phyloP scores from a whole-genome alignment of 2,329 filamentous ascomycete species.

The Fusarium mundagurra region DNA sequence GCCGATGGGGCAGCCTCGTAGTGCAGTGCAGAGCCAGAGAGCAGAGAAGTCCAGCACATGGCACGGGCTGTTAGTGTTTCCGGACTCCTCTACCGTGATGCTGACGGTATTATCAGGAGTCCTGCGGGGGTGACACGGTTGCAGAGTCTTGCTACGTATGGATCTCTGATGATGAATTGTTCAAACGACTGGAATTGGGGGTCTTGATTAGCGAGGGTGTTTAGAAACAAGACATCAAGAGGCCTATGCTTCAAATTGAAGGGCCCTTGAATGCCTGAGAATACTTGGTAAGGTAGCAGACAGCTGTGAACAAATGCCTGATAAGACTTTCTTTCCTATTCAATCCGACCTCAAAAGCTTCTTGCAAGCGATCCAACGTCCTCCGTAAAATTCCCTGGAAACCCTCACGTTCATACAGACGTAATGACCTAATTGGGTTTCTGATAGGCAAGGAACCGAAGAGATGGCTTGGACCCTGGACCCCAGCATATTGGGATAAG shows the following conservation, averaged over 20 bases:
- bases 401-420: not conserved
- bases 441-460: conserved; percentile 25
- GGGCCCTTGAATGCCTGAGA: conserved; percentile 11
- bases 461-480: conserved; percentile 34
- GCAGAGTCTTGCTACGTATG: not conserved
- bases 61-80: not conserved
- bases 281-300: not conserved
- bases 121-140: conserved; percentile 17
- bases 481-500: conserved; percentile 19
- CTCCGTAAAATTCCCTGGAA: not conserved
- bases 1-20: conserved; percentile 3
- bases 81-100: conserved; percentile 7
- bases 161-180: conserved; percentile 1
- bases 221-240: conserved; percentile 17
- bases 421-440: conserved; percentile 22
- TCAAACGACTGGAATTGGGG: conserved; percentile 1
- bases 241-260: conserved; percentile 24
- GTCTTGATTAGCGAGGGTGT: conserved; percentile 19
- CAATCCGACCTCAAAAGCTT: not conserved
- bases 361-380: not conserved
- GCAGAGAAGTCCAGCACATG: not conserved
- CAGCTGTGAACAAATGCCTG: not conserved
- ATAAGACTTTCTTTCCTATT: not conserved
- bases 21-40: not conserved
- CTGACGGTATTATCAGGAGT: conserved; percentile 21